A percentile compares a stretch with the other conserved stretches of the same genome.
Conservation (phyloP, 2,329 filamentous ascomycete species). For the Bretziella fagacearum region DNA sequence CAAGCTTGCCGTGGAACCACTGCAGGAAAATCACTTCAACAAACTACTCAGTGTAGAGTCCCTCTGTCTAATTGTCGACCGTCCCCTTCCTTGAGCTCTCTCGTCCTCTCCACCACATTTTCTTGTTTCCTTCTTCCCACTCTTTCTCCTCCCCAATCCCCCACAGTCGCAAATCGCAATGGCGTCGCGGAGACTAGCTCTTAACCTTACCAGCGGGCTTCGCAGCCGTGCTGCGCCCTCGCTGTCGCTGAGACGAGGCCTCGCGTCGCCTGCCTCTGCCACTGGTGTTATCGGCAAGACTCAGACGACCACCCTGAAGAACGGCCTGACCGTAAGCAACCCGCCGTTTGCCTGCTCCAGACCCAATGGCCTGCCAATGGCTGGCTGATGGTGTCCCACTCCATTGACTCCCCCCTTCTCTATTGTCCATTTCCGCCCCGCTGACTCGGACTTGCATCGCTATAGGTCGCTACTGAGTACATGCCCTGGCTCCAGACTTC, state of each 20-base stretch:
- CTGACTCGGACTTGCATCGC: slow-evolving; percentile 1
- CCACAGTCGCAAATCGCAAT: slow-evolving; percentile 35
- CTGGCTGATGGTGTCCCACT: neutral
- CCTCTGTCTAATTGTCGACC: slow-evolving; percentile 6
- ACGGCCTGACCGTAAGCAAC: slow-evolving; percentile 74
- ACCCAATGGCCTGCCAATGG: neutral
- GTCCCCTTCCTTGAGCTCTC: slow-evolving; percentile 6
- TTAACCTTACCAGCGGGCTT: slow-evolving; percentile 81
- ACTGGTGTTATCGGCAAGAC: slow-evolving; percentile 53
- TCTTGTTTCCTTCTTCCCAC: slow-evolving; percentile 4
- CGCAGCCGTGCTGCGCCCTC: slow-evolving; percentile 74
- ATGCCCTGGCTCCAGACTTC: slow-evolving; percentile 97
- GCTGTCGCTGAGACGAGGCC: slow-evolving; percentile 65
- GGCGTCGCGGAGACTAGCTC: slow-evolving; percentile 94
- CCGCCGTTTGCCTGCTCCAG: slow-evolving; percentile 11
- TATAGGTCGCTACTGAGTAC: slow-evolving; percentile 89
- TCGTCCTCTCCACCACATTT: neutral
- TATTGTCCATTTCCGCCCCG: neutral
- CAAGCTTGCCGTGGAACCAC: slow-evolving; percentile 25
- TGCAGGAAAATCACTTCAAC: slow-evolving; percentile 24
- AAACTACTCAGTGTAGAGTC: slow-evolving; percentile 34
- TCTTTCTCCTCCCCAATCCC: neutral
- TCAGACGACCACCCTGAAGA: slow-evolving; percentile 89
- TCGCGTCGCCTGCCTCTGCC: slow-evolving; percentile 63
- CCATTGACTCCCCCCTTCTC: neutral